A percentile compares a stretch with the other conserved stretches of the same genome.
phyloP scores from a whole-genome alignment of 2,329 filamentous ascomycete genomes.

The Phyllosticta citriasiana region DNA sequence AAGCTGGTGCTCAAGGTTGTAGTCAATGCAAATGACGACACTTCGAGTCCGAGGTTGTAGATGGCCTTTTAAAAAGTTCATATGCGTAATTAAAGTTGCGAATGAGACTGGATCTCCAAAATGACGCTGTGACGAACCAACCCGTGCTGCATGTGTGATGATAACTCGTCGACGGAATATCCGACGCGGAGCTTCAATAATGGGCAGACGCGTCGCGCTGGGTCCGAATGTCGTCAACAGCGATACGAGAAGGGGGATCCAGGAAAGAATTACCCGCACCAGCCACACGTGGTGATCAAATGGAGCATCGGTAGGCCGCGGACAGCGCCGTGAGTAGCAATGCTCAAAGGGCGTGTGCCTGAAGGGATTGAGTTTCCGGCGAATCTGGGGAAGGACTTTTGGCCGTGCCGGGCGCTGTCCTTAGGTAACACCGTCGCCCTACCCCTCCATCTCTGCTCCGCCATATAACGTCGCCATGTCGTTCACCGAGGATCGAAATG shows the following conservation, averaged over 20 bases:
- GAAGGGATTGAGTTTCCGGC: neutral
- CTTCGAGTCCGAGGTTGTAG: constrained; percentile 4
- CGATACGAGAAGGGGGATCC: neutral
- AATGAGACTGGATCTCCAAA: neutral
- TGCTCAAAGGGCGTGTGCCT: neutral
- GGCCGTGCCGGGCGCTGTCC: neutral
- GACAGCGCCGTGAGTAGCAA: neutral
- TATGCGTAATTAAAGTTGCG: no score
- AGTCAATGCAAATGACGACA: constrained; percentile 30
- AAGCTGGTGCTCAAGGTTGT: constrained; percentile 65
- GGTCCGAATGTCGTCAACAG: neutral
- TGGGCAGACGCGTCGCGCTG: neutral
- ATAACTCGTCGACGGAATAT: neutral
- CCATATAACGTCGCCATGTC: neutral
- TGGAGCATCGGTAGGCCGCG: neutral
- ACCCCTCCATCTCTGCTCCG: neutral
- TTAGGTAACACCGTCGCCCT: neutral
- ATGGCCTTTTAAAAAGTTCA: neutral
- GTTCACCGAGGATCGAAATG: neutral
- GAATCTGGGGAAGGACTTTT: neutral
- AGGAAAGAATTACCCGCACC: neutral
- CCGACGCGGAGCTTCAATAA: neutral
- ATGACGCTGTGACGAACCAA: neutral
- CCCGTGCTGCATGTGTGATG: neutral
- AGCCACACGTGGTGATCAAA: neutral